Evolutionary conservation across 805 yeast genomes (phyloP).

Genomic region (Yarrowia sp.): DNA sequence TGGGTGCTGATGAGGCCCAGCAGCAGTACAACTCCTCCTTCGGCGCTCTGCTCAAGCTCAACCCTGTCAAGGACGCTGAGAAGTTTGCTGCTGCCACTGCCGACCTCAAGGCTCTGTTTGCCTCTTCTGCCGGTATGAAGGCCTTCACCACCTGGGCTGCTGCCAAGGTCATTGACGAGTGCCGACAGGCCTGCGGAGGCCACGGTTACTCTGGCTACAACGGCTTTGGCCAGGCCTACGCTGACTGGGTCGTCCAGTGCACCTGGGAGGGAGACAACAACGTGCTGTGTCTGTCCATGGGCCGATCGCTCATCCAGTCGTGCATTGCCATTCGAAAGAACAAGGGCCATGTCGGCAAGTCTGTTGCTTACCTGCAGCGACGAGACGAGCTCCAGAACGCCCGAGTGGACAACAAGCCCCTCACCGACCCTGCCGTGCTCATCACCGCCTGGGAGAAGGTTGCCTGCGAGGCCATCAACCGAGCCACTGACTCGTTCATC

Average conservation of each 20-base stretch:
- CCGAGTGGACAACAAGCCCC: conserved; percentile 30
- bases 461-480: conserved; percentile 36
- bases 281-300: conserved; percentile 77
- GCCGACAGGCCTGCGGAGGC: conserved; percentile 94
- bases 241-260: conserved; percentile 94
- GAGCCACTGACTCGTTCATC: conserved; percentile 37
- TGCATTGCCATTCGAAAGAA: conserved; percentile 44
- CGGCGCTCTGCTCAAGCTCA: conserved; percentile 51
- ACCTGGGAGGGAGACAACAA: conserved; percentile 99
- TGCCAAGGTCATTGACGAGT: conserved; percentile 75
- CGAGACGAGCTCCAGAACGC: conserved; percentile 28
- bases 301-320: conserved; percentile 65
- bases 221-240: conserved; percentile 83
- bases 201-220: conserved; percentile 91
- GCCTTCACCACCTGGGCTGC: conserved; percentile 88
- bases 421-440: conserved; percentile 34
- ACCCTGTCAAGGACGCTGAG: conserved; percentile 40
- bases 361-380: conserved; percentile 44
- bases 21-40: conserved; percentile 43
- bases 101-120: conserved; percentile 71
- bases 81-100: conserved; percentile 49
- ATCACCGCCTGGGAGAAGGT: conserved; percentile 41
- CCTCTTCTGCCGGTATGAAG: conserved; percentile 81
- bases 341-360: conserved; percentile 44
- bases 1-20: conserved; percentile 64